phyloP scores from a whole-genome alignment of 805 yeast genomes.

The Candida germanica region DNA sequence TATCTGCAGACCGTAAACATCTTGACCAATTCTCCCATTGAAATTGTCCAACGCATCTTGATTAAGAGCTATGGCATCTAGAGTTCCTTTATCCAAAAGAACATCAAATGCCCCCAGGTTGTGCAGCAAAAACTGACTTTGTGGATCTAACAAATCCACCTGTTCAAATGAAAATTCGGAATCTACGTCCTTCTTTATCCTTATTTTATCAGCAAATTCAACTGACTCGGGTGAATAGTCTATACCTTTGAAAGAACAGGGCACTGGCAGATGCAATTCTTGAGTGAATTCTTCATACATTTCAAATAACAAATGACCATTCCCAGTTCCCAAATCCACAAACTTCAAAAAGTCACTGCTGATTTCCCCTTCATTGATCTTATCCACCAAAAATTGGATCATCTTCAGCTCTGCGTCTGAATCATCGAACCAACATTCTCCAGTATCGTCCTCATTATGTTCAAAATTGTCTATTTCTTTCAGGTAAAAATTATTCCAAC shows the following conservation, averaged over 20 bases:
- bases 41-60: conserved; percentile 45
- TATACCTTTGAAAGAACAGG: conserved; percentile 50
- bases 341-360: conserved; percentile 35
- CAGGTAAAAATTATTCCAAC: conserved; percentile 87
- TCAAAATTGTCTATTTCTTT: conserved; percentile 69
- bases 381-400: conserved; percentile 63
- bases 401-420: conserved; percentile 88
- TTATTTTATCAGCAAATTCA: conserved; percentile 64
- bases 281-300: conserved; percentile 61
- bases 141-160: conserved; percentile 60
- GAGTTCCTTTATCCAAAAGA: conserved; percentile 89
- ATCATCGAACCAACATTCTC: conserved; percentile 96
- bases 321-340: conserved; percentile 92
- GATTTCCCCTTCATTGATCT: conserved; percentile 31
- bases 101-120: conserved; percentile 56
- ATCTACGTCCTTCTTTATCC: conserved; percentile 34
- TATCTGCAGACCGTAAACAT: conserved; percentile 62
- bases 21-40: conserved; percentile 46
- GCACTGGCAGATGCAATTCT: conserved; percentile 16
- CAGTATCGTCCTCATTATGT: conserved; percentile 78
- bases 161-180: conserved; percentile 52
- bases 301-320: conserved; percentile 83
- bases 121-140: conserved; percentile 34
- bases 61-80: conserved; percentile 93
- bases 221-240: conserved; percentile 87